Percentiles rank a stretch among this genome's conserved stretches.
phyloP scores from a whole-genome alignment of 441 rosid species.

The Dalechampia spathulata region DNA sequence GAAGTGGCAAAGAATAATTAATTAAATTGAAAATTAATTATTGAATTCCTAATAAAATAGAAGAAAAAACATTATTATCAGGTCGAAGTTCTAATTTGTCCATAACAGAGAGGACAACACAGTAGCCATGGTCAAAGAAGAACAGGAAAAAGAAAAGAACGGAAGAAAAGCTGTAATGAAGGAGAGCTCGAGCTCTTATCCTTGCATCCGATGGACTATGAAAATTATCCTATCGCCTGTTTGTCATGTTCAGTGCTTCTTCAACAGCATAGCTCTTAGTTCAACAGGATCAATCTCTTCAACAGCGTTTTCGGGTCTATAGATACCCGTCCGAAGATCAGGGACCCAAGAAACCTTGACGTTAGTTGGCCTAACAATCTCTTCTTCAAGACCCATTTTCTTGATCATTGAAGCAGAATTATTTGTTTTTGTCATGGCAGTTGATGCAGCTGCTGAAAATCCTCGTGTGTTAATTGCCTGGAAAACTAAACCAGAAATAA shows the following conservation, averaged over 20 bases:
- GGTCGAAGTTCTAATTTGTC: too few relatives aligned
- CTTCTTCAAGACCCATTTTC: slow-evolving; percentile 41
- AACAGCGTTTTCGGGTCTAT: slow-evolving; percentile 65
- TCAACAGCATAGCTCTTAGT: slow-evolving; percentile 59
- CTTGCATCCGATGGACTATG: too few relatives aligned
- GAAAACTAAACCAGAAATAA: slow-evolving; percentile 33
- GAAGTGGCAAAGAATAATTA: too few relatives aligned
- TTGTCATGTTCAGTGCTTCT: slow-evolving; percentile 38
- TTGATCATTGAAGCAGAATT: slow-evolving; percentile 28
- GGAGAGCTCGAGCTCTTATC: too few relatives aligned
- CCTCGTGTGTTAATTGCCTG: slow-evolving; percentile 54
- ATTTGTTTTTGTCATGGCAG: slow-evolving; percentile 17
- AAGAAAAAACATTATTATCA: too few relatives aligned
- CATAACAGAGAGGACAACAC: too few relatives aligned
- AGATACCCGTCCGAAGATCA: slow-evolving; percentile 79
- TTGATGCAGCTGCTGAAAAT: slow-evolving; percentile 42
- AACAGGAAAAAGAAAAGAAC: too few relatives aligned
- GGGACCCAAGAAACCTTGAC: slow-evolving; percentile 74
- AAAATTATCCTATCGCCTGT: too few relatives aligned
- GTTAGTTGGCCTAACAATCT: slow-evolving; percentile 20
- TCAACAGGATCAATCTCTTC: slow-evolving; percentile 68
- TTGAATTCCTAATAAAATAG: too few relatives aligned
- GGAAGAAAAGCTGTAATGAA: too few relatives aligned
- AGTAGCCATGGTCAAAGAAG: too few relatives aligned
- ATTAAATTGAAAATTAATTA: too few relatives aligned